Base-by-base conservation (phyloP, 2,329 filamentous ascomycete species). In the Aspergillus sp. region DNA sequence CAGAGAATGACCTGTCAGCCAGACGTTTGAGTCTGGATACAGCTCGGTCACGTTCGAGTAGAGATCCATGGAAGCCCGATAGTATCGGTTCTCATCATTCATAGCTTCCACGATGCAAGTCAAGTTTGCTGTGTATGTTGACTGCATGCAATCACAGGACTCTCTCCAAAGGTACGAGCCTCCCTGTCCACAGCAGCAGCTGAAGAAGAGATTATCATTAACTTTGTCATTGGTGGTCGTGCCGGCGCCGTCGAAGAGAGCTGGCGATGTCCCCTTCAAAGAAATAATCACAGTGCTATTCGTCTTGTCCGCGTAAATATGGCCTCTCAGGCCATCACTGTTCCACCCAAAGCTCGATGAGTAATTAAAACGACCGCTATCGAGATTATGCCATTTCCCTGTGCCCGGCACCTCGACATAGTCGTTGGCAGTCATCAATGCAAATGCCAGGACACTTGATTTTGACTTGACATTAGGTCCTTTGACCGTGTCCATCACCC, bases 121-220 rank as follows among this genome's bases (percentile, higher is more conserved):
- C 56, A 88, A 83, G 72, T 97, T 96, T 74, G 90, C 96, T 9
- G 84, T 83, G 62, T 89, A 97, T 1, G 89, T 88, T 7, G 82
- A 80, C 1, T 86, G 87, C 52, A 89, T 88, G 64, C 93, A 98
- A 65, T 95, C 86, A 68, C 93, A 98, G 47, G 95, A 89, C 63
- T 94, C 85, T 50, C 86, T 83, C 84, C 89, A 96, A 10, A 89
- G 81, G 71, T 83, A 89, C 53, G 89, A 88, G 0, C 90, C 89
- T 58, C 94, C 90, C 69, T 96, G 89, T 3, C 82, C 93, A 68
- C 93, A 98, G 68, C 93, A 98, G 71, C 93, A 98, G 62, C 90
- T 94, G 71, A 96, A 96, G 69, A 94, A 95, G 7, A 98, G 76
- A 63, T 98, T 98, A 69, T 98, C 93, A 65, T 97, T 98, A 60